Conservation (phyloP, 345 rosid genomes). For the Arabis hirsuta region DNA sequence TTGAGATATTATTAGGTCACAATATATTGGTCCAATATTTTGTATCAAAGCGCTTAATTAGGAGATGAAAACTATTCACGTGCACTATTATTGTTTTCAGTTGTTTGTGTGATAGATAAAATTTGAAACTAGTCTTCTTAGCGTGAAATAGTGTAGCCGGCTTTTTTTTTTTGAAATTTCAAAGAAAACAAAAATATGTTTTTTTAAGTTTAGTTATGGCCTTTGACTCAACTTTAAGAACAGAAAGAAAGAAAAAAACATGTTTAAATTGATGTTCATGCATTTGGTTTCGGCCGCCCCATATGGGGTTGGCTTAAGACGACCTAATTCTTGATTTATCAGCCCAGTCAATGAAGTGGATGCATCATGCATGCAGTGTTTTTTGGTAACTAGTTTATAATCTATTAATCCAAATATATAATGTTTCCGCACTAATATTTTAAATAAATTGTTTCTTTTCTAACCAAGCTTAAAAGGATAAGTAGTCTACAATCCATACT, state of each 20-base stretch:
- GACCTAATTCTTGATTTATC: neutral
- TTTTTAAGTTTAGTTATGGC: neutral
- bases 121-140: neutral
- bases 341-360: conserved; percentile 18
- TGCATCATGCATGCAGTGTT: conserved; percentile 24
- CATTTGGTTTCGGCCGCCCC: conserved; percentile 27
- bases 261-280: conserved; percentile 39
- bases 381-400: neutral
- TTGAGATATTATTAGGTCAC: neutral
- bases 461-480: neutral
- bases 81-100: neutral
- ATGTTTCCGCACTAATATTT: neutral
- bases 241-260: neutral
- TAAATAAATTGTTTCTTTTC: neutral
- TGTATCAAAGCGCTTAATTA: neutral
- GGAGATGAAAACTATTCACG: neutral
- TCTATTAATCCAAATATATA: too few species aligned
- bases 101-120: neutral
- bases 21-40: neutral
- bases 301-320: conserved; percentile 9
- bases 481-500: neutral
- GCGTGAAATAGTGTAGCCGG: conserved; percentile 17
- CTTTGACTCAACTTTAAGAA: conserved; percentile 4
- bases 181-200: neutral
- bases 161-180: neutral